Conservation (phyloP, 345 rosid genomes). For the Lepidium aucheri region DNA sequence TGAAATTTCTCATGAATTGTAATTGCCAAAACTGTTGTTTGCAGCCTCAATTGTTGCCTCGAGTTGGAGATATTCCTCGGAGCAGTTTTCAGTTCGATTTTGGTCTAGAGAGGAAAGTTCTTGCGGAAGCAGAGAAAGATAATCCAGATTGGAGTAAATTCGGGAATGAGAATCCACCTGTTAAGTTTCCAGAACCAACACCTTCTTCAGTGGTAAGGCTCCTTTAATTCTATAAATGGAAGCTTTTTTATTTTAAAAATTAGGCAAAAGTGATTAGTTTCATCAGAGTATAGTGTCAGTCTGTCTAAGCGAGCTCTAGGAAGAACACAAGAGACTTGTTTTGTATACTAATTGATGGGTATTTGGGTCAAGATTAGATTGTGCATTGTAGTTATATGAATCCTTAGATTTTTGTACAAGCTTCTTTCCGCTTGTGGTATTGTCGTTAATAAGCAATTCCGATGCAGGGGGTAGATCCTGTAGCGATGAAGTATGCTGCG, state of each 20-base stretch:
- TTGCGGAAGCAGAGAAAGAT: conserved; percentile 72
- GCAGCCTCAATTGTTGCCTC: conserved; percentile 62
- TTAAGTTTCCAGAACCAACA: conserved; percentile 37
- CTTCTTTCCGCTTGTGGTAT: neutral
- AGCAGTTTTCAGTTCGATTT: conserved; percentile 80
- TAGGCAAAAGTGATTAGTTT: neutral
- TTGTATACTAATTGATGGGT: neutral
- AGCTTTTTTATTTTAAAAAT: neutral
- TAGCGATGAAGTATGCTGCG: conserved; percentile 59
- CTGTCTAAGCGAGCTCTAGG: neutral
- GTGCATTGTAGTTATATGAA: neutral
- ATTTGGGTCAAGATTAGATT: neutral
- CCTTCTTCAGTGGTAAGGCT: conserved; percentile 42
- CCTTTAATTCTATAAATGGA: neutral
- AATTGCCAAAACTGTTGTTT: conserved; percentile 22
- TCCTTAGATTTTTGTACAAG: neutral
- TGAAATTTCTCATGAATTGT: neutral
- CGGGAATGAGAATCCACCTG: conserved; percentile 49
- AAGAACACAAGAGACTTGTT: neutral
- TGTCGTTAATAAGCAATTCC: neutral
- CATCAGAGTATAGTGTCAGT: neutral
- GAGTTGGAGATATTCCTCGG: conserved; percentile 57
- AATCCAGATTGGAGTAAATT: conserved; percentile 62
- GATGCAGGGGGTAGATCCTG: conserved; percentile 61
- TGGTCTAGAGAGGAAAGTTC: conserved; percentile 55